Conservation (phyloP, 257 asterid species). For the Fraxinus pennsylvanica region DNA sequence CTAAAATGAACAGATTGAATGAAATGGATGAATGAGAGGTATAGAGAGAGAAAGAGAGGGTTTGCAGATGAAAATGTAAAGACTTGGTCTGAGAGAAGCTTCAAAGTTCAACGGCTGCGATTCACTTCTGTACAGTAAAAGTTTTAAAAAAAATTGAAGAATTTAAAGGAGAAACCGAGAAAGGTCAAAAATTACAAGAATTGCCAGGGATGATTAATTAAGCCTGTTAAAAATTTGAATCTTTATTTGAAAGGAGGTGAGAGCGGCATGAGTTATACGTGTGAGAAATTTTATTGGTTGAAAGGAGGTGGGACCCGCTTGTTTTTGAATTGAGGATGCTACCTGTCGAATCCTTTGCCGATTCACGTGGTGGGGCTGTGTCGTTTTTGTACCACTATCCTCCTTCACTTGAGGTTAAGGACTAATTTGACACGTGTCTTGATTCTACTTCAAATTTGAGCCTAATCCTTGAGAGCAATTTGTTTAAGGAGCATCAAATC, state of each 20-base stretch:
- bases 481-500: too few species aligned
- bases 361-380: constrained; percentile 40
- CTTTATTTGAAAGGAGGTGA: constrained; percentile 25
- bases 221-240: constrained; percentile 36
- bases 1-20: constrained; percentile 2
- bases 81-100: constrained; percentile 34
- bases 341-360: constrained; percentile 1
- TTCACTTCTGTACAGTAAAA: constrained; percentile 19
- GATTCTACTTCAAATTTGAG: too few species aligned
- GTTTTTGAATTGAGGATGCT: constrained; percentile 26
- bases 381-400: constrained; percentile 28
- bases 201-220: constrained; percentile 19
- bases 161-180: not conserved
- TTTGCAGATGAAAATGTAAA: constrained; percentile 30
- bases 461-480: too few species aligned
- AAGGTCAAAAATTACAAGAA: not conserved
- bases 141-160: not conserved
- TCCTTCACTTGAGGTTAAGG: not conserved
- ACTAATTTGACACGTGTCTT: too few species aligned
- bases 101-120: constrained; percentile 42
- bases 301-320: constrained; percentile 29
- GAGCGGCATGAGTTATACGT: constrained; percentile 31
- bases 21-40: not conserved
- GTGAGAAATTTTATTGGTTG: constrained; percentile 23
- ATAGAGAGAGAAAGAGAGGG: not conserved